Base-by-base conservation (phyloP, 2,329 filamentous ascomycete genomes). In the Pyrenochaeta sp. region DNA sequence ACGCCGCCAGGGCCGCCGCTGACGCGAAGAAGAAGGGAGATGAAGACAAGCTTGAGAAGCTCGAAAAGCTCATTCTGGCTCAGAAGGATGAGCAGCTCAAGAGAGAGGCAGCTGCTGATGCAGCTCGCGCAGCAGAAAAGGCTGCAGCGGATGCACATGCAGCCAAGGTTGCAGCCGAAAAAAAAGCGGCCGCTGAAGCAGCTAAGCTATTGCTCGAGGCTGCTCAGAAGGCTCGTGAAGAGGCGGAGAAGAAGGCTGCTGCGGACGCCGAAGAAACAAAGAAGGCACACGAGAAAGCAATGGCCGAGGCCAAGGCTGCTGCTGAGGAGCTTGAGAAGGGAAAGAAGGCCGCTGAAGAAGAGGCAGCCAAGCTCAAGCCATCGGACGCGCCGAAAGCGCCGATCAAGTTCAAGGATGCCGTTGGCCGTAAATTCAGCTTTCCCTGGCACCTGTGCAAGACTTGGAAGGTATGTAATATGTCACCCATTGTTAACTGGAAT, bases 391-490 rank as follows among this genome's bases (percentile, higher is more conserved):
- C 59, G 10, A 60, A 57, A 34, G 37, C 46, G 10, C 58, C 64
- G 1, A 64, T 67, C 45, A 63, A 60, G 29, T 64, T 67, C 55
- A 64, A 62, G 31, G 62, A 67, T 30, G 64, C 64, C 9, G 56
- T 65, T 6, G 62, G 64, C 14, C 54, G 62, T 39, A 64, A 60
- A 29, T 67, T 64, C 36, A 60, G 46, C 34, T 61, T 67, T 34
- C 63, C 63, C 5, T 67, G 52, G 45, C 34, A 63, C 11, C 18
- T 63, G 19, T 65, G 60, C 40, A 59, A 61, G 24, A 58, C 62
- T 1, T 67, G 62, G 61, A 63, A 65, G 57, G 61, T 58, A 90
- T 69, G 78, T 85, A 29, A 19, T 88, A 88, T 3, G 24, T 6
- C 11, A n/a, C 10, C 9, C 8, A 9, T 21, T 11, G 11, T 26